Evolutionary conservation across 345 rosid genomes (phyloP), one percentile per base, ranked within the genome.

Genomic region (Raphanus raphanistrum): DNA sequence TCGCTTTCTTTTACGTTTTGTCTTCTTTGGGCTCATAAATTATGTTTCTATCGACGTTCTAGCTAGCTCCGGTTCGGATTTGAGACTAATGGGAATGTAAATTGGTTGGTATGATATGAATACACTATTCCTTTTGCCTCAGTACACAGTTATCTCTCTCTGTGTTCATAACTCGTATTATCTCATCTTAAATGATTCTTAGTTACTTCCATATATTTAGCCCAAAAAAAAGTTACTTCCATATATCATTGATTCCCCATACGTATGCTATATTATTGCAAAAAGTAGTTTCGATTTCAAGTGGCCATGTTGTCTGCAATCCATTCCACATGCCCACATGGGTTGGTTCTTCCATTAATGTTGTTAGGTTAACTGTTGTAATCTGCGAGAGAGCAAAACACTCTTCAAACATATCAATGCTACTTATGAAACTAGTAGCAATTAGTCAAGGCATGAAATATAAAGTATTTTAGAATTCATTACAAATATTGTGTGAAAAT

Each of bases 81-180:
- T 79, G 50, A 62, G 63, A 59, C 28, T 73, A 11, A 11, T 74
- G 67, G 75, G 79, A 74, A 38, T 79, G 82, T 79, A 79, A 68
- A 74, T 74, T 63, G 60, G 60, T 79, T 68, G 70, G 66, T 68
- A 66, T 70, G 60, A 27, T 68, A 66, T 70, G 60, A 27, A 63
- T 38, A 38, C 71, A 33, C 55, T 29, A 29, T 54, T 17, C 71
- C 54, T 50, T 71, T 17, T 71, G 71, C 66, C 60, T 4, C 27
- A 48, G 31, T 72, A 31, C 45, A 59, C 48, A 48, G 38, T 57
- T 33, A 21, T 8, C 28, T 31, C 29, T 17, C 6, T 25, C 0
- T 54, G 21, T 28, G 72, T 28, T 36, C 70, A 36, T 77, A 31
- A 38, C 60, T 25, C 16, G 6, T 57, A 26, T 57, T 12, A 57